Conservation (phyloP, 73 alveolate genomes). For the Paramecium primaurelia region DNA sequence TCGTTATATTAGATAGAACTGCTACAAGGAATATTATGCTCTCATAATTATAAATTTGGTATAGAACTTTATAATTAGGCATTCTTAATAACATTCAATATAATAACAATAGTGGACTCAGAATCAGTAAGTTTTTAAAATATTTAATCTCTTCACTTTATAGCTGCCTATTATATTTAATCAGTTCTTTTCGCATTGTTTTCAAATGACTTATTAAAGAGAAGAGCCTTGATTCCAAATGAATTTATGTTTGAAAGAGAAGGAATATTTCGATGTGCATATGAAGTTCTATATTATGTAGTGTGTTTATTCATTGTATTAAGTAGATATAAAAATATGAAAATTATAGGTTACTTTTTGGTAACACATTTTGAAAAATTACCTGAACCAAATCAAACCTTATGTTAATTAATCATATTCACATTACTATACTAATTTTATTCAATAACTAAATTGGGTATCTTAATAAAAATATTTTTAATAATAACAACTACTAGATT, state of each 20-base stretch:
- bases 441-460: conserved; percentile 1
- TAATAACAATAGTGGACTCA: not conserved
- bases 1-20: not conserved
- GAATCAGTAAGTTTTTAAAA: not conserved
- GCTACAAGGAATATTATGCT: conserved; percentile 27
- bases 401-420: not conserved
- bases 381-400: not conserved
- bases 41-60: not conserved
- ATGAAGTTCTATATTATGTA: conserved; percentile 10
- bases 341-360: not conserved
- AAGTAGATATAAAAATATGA: not conserved
- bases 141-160: not conserved
- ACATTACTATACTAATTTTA: not conserved
- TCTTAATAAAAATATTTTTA: not conserved
- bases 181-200: not conserved
- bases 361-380: not conserved
- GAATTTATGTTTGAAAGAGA: conserved; percentile 34
- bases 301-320: not conserved
- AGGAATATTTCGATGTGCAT: conserved; percentile 37
- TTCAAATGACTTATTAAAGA: not conserved
- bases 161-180: not conserved
- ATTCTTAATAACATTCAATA: not conserved
- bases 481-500: not conserved
- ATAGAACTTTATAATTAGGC: not conserved
- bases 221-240: conserved; percentile 17